These are phyloP conservation scores for Acanthamoeba royreba DNA, from an alignment of 208 protist species.

Conservation along the genomic window DNA sequence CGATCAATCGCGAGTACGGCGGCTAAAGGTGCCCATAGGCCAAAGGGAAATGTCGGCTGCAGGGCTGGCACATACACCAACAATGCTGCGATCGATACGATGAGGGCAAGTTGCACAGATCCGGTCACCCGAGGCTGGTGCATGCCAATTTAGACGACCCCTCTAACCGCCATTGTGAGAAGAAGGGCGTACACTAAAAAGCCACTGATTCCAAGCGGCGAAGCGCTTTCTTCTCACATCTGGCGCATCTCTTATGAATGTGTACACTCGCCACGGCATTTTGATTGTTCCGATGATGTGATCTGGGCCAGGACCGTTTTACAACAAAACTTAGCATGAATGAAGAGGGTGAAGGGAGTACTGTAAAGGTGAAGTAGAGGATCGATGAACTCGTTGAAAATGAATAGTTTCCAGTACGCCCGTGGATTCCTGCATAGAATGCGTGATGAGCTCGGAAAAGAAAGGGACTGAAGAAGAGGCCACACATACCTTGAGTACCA, in stretches of 20 bases:
- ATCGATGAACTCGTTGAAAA: neutral
- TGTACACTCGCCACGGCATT: neutral
- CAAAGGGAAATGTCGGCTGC: conserved; percentile 26
- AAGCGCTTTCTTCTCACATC: neutral
- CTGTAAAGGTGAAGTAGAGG: neutral
- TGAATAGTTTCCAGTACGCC: neutral
- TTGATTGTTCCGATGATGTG: neutral
- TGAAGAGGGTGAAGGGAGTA: neutral
- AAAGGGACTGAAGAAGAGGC: neutral
- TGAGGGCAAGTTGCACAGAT: neutral
- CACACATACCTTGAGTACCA: conserved; percentile 13
- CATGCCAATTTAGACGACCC: neutral
- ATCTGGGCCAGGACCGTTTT: neutral
- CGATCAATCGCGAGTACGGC: neutral
- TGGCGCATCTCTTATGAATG: neutral
- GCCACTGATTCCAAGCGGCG: neutral
- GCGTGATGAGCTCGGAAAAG: neutral
- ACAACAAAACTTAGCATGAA: neutral
- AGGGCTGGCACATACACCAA: neutral
- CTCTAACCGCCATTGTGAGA: neutral
- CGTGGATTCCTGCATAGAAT: neutral
- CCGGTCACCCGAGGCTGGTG: neutral
- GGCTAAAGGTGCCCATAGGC: neutral
- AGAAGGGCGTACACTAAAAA: conserved; percentile 2
- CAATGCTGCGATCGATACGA: neutral